Percentiles rank a stretch among this genome's conserved stretches.
phyloP scores from a whole-genome alignment of 352 stramenopile genomes.

The Phytophthora citricola region DNA sequence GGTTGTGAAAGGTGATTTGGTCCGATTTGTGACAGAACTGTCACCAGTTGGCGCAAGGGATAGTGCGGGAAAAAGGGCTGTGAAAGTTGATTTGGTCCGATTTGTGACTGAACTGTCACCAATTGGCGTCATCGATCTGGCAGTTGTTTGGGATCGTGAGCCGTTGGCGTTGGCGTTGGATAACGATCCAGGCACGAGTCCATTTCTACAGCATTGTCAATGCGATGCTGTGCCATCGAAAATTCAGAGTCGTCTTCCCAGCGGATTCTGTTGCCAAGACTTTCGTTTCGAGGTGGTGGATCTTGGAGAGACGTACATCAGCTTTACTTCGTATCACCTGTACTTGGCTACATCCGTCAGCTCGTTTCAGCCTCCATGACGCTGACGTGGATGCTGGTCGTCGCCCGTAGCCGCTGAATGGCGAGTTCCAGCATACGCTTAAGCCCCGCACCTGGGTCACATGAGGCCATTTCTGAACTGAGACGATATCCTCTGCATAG shows the following conservation, averaged over 20 bases:
- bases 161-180: constrained; percentile 1
- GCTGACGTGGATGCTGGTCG: constrained; percentile 27
- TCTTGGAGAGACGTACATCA: constrained; percentile 12
- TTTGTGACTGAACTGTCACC: constrained; percentile 16
- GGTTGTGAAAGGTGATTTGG: not conserved
- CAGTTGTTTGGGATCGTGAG: constrained; percentile 15
- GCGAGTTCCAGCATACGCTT: constrained; percentile 65
- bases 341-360: not conserved
- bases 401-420: constrained; percentile 47
- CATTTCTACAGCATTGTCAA: constrained; percentile 7
- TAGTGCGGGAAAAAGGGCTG: constrained; percentile 20
- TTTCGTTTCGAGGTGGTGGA: not conserved
- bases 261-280: constrained; percentile 8
- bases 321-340: too few relatives aligned
- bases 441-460: constrained; percentile 43
- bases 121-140: not conserved
- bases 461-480: constrained; percentile 1
- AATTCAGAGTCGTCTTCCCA: constrained; percentile 14
- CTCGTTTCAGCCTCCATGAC: constrained; percentile 24
- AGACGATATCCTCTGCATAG: not conserved
- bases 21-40: constrained; percentile 9
- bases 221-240: constrained; percentile 28
- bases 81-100: not conserved
- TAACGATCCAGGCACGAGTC: constrained; percentile 11
- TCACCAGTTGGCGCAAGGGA: constrained; percentile 16